Percentiles rank a stretch among this genome's conserved stretches.
Evolutionary conservation across 75 land plant genomes (phyloP).

Genomic region (Sequoiadendron giganteum): DNA sequence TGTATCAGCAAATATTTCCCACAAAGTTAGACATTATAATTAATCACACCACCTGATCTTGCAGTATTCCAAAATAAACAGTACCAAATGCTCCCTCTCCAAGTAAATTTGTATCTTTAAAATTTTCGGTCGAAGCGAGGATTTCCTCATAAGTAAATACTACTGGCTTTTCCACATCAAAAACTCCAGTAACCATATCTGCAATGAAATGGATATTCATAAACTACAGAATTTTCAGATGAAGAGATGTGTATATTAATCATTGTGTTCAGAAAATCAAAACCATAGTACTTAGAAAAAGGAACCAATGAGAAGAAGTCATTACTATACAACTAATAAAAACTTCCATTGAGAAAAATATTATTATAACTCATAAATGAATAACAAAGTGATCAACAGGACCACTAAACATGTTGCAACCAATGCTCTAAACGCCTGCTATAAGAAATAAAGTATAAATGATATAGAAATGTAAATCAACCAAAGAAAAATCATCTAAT

Average conservation of each 20-base stretch:
- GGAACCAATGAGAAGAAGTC: not conserved
- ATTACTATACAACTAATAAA: not conserved
- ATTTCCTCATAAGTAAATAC: conserved; percentile 72
- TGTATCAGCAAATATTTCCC: not conserved
- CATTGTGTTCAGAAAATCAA: not conserved
- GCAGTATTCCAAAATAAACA: conserved; percentile 70
- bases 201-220: conserved; percentile 2
- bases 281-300: not conserved
- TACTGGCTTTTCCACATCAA: conserved; percentile 74
- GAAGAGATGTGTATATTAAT: not conserved
- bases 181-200: conserved; percentile 51
- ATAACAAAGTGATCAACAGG: not conserved
- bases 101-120: conserved; percentile 70
- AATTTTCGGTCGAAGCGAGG: conserved; percentile 57
- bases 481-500: not conserved
- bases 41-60: conserved; percentile 53
- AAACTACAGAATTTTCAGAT: not conserved
- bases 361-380: not conserved
- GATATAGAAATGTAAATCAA: not conserved
- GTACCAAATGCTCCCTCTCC: conserved; percentile 86
- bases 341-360: not conserved
- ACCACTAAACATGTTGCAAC: not conserved
- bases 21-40: not conserved
- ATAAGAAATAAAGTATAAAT: not conserved
- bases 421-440: not conserved